phyloP scores from a whole-genome alignment of 768 basidiomycete genomes.

The Termitomyces bulborhizus region DNA sequence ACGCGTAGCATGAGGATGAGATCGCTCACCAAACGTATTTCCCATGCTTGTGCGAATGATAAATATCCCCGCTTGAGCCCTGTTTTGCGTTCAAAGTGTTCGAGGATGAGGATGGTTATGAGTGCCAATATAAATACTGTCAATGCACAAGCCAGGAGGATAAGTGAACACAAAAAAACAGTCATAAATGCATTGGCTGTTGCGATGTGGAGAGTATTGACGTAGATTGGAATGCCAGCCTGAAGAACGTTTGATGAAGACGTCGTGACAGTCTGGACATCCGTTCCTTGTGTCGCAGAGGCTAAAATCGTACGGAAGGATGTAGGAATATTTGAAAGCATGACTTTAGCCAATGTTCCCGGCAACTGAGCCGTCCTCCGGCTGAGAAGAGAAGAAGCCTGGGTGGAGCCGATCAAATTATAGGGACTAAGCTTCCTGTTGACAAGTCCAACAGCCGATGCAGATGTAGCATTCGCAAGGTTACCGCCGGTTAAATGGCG shows the following conservation, averaged over 20 bases:
- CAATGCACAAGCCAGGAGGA: slow-evolving; percentile 55
- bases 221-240: slow-evolving; percentile 80
- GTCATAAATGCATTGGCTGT: slow-evolving; percentile 90
- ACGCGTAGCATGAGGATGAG: neutral
- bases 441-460: slow-evolving; percentile 66
- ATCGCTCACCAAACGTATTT: slow-evolving; percentile 55
- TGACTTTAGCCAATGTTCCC: neutral
- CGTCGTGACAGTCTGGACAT: slow-evolving; percentile 62
- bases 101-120: slow-evolving; percentile 28
- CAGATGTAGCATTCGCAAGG: slow-evolving; percentile 52
- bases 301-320: slow-evolving; percentile 3
- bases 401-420: slow-evolving; percentile 28
- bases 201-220: slow-evolving; percentile 70
- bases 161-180: slow-evolving; percentile 68
- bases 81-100: slow-evolving; percentile 11
- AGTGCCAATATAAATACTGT: slow-evolving; percentile 49
- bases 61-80: slow-evolving; percentile 29
- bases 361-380: neutral
- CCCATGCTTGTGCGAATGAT: slow-evolving; percentile 52
- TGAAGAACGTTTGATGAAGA: slow-evolving; percentile 61
- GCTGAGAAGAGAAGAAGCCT: neutral
- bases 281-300: slow-evolving; percentile 20
- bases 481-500: slow-evolving; percentile 77
- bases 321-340: neutral
- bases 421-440: slow-evolving; percentile 81